phyloP scores from a whole-genome alignment of 225 moss, liverwort and hornwort genomes.

The Neckera pumila region DNA sequence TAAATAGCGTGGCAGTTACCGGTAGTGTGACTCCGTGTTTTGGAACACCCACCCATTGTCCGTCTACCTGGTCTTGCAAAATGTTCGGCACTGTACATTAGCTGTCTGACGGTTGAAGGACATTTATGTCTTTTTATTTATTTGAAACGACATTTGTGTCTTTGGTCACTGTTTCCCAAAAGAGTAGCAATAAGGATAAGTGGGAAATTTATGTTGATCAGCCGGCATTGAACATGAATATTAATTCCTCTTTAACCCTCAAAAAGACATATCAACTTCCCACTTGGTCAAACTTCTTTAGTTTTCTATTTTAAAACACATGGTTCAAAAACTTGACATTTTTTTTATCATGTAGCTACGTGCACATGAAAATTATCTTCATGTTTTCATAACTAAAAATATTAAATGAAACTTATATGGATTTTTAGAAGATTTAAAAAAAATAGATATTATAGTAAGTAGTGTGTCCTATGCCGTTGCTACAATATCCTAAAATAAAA shows the following conservation, averaged over 20 bases:
- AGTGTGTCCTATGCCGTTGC: too few relatives aligned
- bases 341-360: neutral
- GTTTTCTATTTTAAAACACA: neutral
- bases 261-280: too few relatives aligned
- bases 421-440: too few relatives aligned
- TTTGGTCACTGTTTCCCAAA: neutral
- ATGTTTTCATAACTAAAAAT: too few relatives aligned
- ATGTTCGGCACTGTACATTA: neutral
- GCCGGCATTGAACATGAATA: too few relatives aligned
- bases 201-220: neutral
- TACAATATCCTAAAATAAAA: too few relatives aligned
- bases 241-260: too few relatives aligned
- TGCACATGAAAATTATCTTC: neutral
- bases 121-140: neutral
- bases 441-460: too few relatives aligned
- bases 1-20: neutral
- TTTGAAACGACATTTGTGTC: neutral
- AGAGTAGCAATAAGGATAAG: neutral
- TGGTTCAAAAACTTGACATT: neutral
- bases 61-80: too few relatives aligned
- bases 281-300: neutral
- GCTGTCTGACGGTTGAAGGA: neutral
- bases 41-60: neutral
- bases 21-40: neutral
- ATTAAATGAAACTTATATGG: too few relatives aligned